Percentiles rank a stretch among this genome's conserved stretches.
Evolutionary conservation across 2,329 filamentous ascomycete species (phyloP).

Genomic region (Pseudocercospora crystallina): DNA sequence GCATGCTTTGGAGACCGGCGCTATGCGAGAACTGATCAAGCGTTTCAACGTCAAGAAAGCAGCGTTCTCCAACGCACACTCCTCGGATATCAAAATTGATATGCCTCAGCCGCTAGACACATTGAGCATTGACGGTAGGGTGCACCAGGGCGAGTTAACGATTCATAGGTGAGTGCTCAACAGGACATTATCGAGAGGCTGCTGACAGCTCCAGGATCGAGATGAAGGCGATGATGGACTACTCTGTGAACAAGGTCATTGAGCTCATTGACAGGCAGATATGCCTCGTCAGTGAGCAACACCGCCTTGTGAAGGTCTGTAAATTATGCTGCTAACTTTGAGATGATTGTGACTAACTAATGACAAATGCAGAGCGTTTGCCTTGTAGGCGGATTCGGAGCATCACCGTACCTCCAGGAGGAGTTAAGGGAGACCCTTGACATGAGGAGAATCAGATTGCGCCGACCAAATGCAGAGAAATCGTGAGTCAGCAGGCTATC

Average conservation of each 20-base stretch:
- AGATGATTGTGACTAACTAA: neutral
- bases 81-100: neutral
- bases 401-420: constrained; percentile 5
- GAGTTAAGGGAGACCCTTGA: neutral
- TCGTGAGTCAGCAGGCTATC: neutral
- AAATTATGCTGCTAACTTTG: neutral
- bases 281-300: neutral
- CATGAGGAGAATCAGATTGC: neutral
- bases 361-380: too few species aligned
- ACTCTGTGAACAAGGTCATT: neutral
- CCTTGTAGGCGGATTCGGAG: constrained; percentile 3
- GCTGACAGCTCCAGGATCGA: neutral
- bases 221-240: neutral
- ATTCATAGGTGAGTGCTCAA: neutral
- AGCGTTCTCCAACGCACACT: neutral
- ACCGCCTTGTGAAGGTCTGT: neutral
- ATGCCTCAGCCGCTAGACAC: neutral
- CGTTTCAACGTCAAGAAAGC: constrained; percentile 1
- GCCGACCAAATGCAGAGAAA: constrained; percentile 1
- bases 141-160: constrained; percentile 2
- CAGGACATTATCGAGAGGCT: neutral
- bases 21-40: constrained; percentile 3
- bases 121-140: neutral
- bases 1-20: neutral
- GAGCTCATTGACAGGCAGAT: neutral